Evolutionary conservation across 1,284 basidiomycete genomes (phyloP), one percentile per base, ranked within the genome.

Genomic region (Sanghuangporus sanghuang): DNA sequence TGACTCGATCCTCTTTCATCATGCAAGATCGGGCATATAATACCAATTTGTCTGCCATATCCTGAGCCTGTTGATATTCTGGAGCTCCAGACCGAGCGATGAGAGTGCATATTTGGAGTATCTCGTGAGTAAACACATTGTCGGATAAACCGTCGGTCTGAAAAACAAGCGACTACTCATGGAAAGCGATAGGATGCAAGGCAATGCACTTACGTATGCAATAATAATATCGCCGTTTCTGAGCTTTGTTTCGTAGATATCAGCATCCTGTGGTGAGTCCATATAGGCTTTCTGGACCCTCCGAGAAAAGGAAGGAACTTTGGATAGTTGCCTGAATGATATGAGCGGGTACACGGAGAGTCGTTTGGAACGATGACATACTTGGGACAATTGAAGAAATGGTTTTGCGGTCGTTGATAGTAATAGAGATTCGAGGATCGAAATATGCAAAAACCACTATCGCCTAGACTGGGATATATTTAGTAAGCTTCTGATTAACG

Each of bases 131-230:
- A 69, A 89, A 93, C 27, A 95, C 90, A 70, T 96, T 96, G 72
- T 96, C 94, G 40, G 89, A 86, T 54, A 95, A 77, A 1, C 93
- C 93, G 70, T 96, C 93, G 21, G 93, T 95, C 85, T 92, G 76
- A 67, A 59, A 72, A 67, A 38, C 12, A 73, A 69, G 54, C 70
- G 71, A 23, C 69, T 48, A 64, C 70, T 55, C n/a, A 46, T 44
- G 36, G 9, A 57, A 44, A 59, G 7, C 21, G 7, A 39, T 21
- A 21, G 8, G 48, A 27, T 27, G 55, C 16, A 35, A 23, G 23
- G n/a, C 39, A 14, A 44, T 49, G 39, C 16, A 76, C 85, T 52
- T 68, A 90, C 90, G 72, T 87, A 92, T 71, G 81, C 79, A 59
- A 92, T 78, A 61, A 93, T 76, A 38, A 91, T 81, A 70, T 92